These are phyloP conservation scores for Fusarium sublunatum DNA, from an alignment of 2,329 filamentous ascomycete genomes.

Conservation along the genomic window DNA sequence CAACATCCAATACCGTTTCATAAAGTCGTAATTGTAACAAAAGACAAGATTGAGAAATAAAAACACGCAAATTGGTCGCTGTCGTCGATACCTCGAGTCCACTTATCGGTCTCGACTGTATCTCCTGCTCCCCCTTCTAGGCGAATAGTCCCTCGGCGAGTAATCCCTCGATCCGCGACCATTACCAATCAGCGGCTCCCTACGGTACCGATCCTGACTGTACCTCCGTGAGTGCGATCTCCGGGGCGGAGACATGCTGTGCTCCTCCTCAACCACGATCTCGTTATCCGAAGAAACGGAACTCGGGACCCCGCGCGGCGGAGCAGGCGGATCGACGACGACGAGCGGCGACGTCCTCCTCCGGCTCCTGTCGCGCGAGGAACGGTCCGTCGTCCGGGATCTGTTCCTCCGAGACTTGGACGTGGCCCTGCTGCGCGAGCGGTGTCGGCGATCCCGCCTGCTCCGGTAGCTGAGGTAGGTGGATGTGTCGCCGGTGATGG, in stretches of 20 bases:
- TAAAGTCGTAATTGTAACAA: slow-evolving; percentile 27
- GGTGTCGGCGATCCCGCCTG: slow-evolving; percentile 33
- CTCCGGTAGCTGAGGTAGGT: slow-evolving; percentile 41
- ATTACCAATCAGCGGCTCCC: slow-evolving; percentile 40
- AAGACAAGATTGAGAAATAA: slow-evolving; percentile 13
- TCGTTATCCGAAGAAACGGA: slow-evolving; percentile 52
- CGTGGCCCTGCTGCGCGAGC: slow-evolving; percentile 29
- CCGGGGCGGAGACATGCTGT: slow-evolving; percentile 43
- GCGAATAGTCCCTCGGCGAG: slow-evolving; percentile 39
- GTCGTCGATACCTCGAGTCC: neutral
- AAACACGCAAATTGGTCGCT: slow-evolving; percentile 4
- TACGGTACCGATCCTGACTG: slow-evolving; percentile 43
- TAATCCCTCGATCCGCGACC: slow-evolving; percentile 36
- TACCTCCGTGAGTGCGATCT: slow-evolving; percentile 35
- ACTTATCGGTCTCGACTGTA: slow-evolving; percentile 35
- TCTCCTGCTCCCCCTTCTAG: slow-evolving; percentile 39
- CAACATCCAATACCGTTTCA: slow-evolving; percentile 21
- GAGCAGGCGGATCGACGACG: slow-evolving; percentile 48
- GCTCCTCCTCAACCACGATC: slow-evolving; percentile 53
- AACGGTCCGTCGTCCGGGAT: slow-evolving; percentile 40
- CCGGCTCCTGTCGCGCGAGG: slow-evolving; percentile 35
- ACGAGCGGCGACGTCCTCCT: slow-evolving; percentile 40
- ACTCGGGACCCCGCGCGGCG: slow-evolving; percentile 43
- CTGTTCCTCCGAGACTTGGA: slow-evolving; percentile 34
- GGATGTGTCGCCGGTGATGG: slow-evolving; percentile 36